Conservation (phyloP, 1,139 yeast species). For the Diutina scorzettiae region DNA sequence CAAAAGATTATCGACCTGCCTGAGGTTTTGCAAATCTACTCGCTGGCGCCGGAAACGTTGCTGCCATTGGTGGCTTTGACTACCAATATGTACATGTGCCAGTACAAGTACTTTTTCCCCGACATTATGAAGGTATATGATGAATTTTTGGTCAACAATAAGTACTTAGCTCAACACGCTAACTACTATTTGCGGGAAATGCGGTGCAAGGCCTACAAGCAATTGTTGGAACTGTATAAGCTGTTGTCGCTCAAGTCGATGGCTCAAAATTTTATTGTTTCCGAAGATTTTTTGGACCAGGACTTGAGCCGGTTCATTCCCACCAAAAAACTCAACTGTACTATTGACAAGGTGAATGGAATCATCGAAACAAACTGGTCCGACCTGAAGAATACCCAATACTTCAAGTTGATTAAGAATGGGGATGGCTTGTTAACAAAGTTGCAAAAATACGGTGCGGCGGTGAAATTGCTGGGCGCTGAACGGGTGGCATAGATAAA, state of each 20-base stretch:
- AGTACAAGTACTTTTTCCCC: conserved; percentile 71
- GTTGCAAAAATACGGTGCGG: conserved; percentile 93
- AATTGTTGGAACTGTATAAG: conserved; percentile 86
- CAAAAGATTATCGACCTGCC: conserved; percentile 85
- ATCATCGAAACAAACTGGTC: conserved; percentile 94
- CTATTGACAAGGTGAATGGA: conserved; percentile 91
- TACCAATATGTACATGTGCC: conserved; percentile 81
- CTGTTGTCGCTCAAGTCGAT: conserved; percentile 80
- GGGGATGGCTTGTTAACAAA: conserved; percentile 91
- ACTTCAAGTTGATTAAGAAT: conserved; percentile 76
- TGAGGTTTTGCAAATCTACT: conserved; percentile 72
- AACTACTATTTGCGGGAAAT: conserved; percentile 81
- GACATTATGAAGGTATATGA: conserved; percentile 72
- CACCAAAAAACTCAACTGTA: conserved; percentile 85
- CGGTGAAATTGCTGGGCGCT: conserved; percentile 32
- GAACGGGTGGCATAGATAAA: background rate
- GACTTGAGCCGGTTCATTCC: conserved; percentile 90
- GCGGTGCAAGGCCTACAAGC: conserved; percentile 93
- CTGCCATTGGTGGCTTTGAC: conserved; percentile 80
- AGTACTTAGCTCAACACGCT: conserved; percentile 70
- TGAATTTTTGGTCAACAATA: conserved; percentile 57
- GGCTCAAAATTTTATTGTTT: conserved; percentile 89
- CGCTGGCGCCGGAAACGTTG: conserved; percentile 44
- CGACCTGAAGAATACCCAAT: conserved; percentile 90
- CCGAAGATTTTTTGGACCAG: conserved; percentile 66